Evolutionary conservation across 2,329 filamentous ascomycete genomes (phyloP).

Genomic region (Aspergillus sp.): DNA sequence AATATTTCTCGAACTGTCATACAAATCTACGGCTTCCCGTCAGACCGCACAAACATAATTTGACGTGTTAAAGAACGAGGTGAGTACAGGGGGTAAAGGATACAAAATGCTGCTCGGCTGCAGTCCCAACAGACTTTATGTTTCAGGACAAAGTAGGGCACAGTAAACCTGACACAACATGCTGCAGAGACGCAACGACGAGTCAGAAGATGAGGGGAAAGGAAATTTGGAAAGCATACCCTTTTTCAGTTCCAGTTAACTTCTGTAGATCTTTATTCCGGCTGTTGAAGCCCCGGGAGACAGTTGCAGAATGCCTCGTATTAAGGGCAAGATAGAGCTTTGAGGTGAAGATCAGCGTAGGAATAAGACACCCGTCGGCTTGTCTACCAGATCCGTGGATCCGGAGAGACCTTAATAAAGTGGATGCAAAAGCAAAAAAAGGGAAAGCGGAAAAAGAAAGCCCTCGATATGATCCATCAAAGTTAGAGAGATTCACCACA

Average conservation of each 20-base stretch:
- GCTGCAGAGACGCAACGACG: neutral
- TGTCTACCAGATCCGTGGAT: neutral
- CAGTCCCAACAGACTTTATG: neutral
- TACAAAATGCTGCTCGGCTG: neutral
- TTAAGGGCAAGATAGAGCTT: neutral
- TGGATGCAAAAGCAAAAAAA: constrained; percentile 1
- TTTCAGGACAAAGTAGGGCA: neutral
- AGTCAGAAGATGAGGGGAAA: neutral
- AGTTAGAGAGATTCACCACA: neutral
- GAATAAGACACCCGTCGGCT: neutral
- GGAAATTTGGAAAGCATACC: neutral
- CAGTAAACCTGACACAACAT: neutral
- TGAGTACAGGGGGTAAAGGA: neutral
- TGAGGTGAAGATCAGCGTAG: neutral
- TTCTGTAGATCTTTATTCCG: neutral
- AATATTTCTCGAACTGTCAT: neutral
- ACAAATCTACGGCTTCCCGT: neutral
- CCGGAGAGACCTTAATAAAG: neutral
- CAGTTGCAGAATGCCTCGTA: neutral
- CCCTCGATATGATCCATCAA: neutral
- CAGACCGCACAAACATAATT: neutral
- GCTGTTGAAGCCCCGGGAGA: neutral
- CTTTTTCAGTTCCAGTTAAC: neutral
- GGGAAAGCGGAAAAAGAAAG: neutral
- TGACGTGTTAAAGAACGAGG: neutral